Evolutionary conservation across 768 basidiomycete species (phyloP).

Genomic region (Russula sp.): DNA sequence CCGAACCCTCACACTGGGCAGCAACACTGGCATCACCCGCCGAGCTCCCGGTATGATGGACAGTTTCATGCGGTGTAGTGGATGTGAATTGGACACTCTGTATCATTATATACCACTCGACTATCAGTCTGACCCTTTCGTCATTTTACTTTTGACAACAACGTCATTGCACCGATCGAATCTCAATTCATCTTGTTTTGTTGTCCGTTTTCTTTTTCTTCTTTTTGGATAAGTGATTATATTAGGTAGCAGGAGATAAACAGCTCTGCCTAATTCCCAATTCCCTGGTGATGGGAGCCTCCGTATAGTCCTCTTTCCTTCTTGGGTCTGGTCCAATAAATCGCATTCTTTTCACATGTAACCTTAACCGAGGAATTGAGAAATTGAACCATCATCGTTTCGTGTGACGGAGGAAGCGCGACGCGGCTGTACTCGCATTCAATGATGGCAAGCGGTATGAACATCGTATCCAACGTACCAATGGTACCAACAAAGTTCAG

Average conservation of each 20-base stretch:
- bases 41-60: not conserved
- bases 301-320: not conserved
- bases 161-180: not conserved
- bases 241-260: no score
- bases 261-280: no score
- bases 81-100: not conserved
- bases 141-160: not conserved
- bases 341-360: not conserved
- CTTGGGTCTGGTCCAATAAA: not conserved
- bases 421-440: constrained; percentile 40
- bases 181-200: not conserved
- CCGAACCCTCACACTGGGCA: not conserved
- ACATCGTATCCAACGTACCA: constrained; percentile 28
- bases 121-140: not conserved
- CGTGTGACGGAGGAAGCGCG: constrained; percentile 64
- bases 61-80: constrained; percentile 13
- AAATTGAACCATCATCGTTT: constrained; percentile 41
- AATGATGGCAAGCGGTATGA: not conserved
- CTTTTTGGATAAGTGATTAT: not conserved
- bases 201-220: not conserved
- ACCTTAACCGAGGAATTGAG: not conserved
- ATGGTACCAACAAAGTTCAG: constrained; percentile 70
- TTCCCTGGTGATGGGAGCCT: no score
- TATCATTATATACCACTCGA: constrained; percentile 6
- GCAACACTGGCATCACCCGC: not conserved